Percentiles rank a stretch among this genome's conserved stretches.
Conservation (phyloP, 305 asterid species). For the Fraxinus dipetala region DNA sequence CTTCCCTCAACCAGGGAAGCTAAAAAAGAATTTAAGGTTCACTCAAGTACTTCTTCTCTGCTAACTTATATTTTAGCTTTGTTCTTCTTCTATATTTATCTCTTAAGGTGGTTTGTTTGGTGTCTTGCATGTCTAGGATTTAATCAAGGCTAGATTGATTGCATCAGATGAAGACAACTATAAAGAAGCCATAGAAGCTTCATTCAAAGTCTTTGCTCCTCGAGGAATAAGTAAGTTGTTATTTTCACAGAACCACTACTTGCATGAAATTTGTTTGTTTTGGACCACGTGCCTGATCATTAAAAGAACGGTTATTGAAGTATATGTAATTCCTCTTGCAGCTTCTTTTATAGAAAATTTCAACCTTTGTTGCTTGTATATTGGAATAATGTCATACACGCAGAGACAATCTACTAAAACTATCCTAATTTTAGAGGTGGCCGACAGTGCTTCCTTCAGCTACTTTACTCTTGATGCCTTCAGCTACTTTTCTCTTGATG, state of each 20-base stretch:
- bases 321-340: no score
- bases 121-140: constrained; percentile 52
- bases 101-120: constrained; percentile 36
- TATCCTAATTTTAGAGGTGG: no score
- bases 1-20: constrained; percentile 84
- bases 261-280: neutral
- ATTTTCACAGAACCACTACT: neutral
- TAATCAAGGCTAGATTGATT: constrained; percentile 71
- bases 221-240: constrained; percentile 83
- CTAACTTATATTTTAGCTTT: constrained; percentile 2
- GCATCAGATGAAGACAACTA: constrained; percentile 87
- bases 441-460: no score
- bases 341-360: no score
- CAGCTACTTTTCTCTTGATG: no score
- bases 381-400: no score
- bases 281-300: neutral
- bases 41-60: constrained; percentile 1
- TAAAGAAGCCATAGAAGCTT: constrained; percentile 90
- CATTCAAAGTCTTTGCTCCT: constrained; percentile 81
- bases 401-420: no score
- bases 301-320: no score
- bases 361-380: no score
- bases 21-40: constrained; percentile 77
- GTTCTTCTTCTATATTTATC: neutral
- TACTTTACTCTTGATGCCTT: no score